phyloP scores from a whole-genome alignment of 2,329 filamentous ascomycete genomes.

The Sporothrix curviconia region DNA sequence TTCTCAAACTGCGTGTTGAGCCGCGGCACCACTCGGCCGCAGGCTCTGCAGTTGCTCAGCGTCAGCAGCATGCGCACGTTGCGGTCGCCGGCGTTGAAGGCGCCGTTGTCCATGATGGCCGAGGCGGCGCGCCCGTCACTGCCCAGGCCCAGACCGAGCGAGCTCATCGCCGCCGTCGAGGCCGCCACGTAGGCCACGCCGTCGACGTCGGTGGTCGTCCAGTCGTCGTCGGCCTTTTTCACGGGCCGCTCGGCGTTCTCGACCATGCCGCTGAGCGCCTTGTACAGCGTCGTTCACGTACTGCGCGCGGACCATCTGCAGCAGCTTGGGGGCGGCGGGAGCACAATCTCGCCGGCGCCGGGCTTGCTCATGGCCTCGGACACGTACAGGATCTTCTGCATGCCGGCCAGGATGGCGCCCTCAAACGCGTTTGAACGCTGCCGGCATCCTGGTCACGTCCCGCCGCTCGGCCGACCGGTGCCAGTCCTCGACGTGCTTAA shows the following conservation, averaged over 20 bases:
- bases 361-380: slow-evolving; percentile 74
- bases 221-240: slow-evolving; percentile 57
- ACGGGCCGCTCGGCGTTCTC: slow-evolving; percentile 82
- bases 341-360: slow-evolving; percentile 68
- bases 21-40: slow-evolving; percentile 76
- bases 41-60: slow-evolving; percentile 83
- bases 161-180: slow-evolving; percentile 10
- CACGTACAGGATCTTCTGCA: slow-evolving; percentile 95
- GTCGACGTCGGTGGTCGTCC: slow-evolving; percentile 39
- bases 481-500: slow-evolving; percentile 93
- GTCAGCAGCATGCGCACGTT: slow-evolving; percentile 91
- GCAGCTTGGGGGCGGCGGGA: slow-evolving; percentile 79
- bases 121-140: slow-evolving; percentile 24
- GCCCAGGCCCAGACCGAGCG: too few relatives aligned
- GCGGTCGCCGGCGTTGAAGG: slow-evolving; percentile 53
- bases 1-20: slow-evolving; percentile 92
- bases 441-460: slow-evolving; percentile 87
- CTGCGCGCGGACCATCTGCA: slow-evolving; percentile 84
- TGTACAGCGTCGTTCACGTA: slow-evolving; percentile 93
- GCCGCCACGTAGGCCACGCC: slow-evolving; percentile 30
- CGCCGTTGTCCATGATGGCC: slow-evolving; percentile 36
- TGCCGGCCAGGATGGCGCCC: slow-evolving; percentile 68
- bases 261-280: slow-evolving; percentile 89
- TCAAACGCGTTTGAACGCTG: slow-evolving; percentile 81
- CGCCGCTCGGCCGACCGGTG: slow-evolving; percentile 71